A percentile compares a stretch with the other conserved stretches of the same genome.
These are phyloP conservation scores for Phyllosticta ampelicida DNA, from an alignment of 2,329 filamentous ascomycete genomes.

Conservation along the genomic window DNA sequence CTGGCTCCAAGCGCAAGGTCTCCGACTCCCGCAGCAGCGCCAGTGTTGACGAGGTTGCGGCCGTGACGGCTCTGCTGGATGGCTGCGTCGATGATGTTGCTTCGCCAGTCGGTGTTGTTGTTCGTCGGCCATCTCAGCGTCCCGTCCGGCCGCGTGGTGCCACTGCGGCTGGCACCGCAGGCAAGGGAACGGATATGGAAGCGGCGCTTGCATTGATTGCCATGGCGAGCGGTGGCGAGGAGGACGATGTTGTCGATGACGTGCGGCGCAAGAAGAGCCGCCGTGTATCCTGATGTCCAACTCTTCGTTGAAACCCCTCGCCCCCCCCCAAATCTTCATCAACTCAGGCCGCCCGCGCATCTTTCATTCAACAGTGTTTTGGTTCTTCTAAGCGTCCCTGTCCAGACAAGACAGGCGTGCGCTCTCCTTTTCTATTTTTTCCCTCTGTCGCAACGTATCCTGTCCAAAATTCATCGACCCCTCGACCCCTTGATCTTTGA, in stretches of 20 bases:
- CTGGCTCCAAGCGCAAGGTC: background rate
- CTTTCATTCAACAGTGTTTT: no score
- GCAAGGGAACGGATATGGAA: background rate
- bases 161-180: background rate
- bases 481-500: no score
- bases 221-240: slow-evolving; percentile 11
- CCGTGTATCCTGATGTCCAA: background rate
- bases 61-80: background rate
- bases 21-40: slow-evolving; percentile 15
- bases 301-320: background rate
- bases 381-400: no score
- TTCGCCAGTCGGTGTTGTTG: slow-evolving; percentile 14
- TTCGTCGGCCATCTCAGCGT: background rate
- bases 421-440: no score
- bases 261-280: background rate
- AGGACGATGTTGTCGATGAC: background rate
- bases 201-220: slow-evolving; percentile 14
- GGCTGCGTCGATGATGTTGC: slow-evolving; percentile 1
- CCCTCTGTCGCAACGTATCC: no score
- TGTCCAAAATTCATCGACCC: no score
- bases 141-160: background rate
- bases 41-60: slow-evolving; percentile 18
- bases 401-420: no score
- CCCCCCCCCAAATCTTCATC: no score
- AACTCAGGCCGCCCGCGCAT: no score